Evolutionary conservation across 441 rosid species (phyloP), one percentile per base, ranked within the genome.

Genomic region (Sinapis alba): DNA sequence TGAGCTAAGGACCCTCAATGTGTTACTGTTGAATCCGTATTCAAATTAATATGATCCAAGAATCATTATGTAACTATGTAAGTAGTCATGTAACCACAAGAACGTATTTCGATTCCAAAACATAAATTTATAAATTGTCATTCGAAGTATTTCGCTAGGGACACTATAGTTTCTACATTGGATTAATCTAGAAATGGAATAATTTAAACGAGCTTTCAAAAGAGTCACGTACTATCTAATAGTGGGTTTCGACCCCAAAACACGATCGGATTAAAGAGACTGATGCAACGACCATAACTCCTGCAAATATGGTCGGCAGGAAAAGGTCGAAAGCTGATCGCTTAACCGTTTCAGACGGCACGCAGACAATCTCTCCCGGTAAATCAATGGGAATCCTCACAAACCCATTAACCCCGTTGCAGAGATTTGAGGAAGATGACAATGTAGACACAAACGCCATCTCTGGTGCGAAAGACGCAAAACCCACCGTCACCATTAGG

Each of bases 1-100:
- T 90, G 94, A 94, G 97, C 97, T 84, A 92, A 84, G 83, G 86
- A 85, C 90, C 89, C 54, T 11, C n/a, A 5, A 11, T 38, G 45
- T 36, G 1, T 3, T 0, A 9, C 0, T 8, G 8, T 32, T 34
- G 12, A 12, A 32, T 32, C 8, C 8, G 6, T n/a, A 6, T n/a
- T n/a, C n/a, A 36, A 36, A 36, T 36, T 27, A n/a, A 45, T 38
- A 38, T 6, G 51, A 15, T 45, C 51, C 19, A 43, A 43, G 3
- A 43, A 45, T 15, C 51, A 45, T 15, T 41, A 41, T 41, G n/a
- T n/a, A n/a, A n/a, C n/a, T n/a, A n/a, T n/a, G n/a, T 1, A 6
- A 28, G 8, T 28, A 28, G 7, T 27, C 30, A 27, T 28, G 2
- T 28, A 24, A 28, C 32, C 32, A 36, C 45, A 38, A 12, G n/a